Percentiles rank a stretch among this genome's conserved stretches.
phyloP scores from a whole-genome alignment of 257 asterid genomes.

The Coffea canephora region DNA sequence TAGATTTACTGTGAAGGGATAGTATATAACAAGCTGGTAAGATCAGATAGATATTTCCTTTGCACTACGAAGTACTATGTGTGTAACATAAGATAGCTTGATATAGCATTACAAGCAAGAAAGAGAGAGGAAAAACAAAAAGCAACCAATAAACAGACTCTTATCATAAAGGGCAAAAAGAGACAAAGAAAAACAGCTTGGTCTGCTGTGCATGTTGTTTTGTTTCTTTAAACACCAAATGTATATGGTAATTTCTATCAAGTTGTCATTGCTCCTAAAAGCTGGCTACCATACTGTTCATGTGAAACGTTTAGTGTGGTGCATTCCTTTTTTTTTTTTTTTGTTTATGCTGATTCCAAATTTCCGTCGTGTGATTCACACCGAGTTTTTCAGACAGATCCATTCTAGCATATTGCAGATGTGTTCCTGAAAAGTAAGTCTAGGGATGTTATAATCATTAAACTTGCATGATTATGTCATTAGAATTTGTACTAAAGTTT shows the following conservation, averaged over 20 bases:
- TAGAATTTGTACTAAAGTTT: not conserved
- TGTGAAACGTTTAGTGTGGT: too few relatives aligned
- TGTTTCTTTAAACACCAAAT: not conserved
- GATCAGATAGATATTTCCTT: not conserved
- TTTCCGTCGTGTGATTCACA: not conserved
- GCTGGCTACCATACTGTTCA: too few relatives aligned
- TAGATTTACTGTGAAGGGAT: not conserved
- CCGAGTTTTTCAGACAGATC: not conserved
- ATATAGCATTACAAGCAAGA: not conserved
- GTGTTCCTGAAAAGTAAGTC: not conserved
- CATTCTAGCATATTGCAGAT: not conserved
- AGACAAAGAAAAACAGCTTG: too few relatives aligned
- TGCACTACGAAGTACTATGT: not conserved
- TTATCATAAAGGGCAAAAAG: too few relatives aligned
- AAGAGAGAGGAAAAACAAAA: not conserved
- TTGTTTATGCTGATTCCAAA: not conserved
- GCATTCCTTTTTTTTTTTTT: too few relatives aligned
- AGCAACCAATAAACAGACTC: not conserved
- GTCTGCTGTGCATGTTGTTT: not conserved
- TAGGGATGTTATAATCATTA: not conserved
- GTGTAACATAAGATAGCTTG: too few relatives aligned
- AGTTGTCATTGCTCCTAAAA: not conserved
- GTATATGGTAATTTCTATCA: not conserved
- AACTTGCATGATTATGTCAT: not conserved
- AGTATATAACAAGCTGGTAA: not conserved